A percentile compares a stretch with the other conserved stretches of the same genome.
Conservation (phyloP, 2,329 filamentous ascomycete species). For the Stachybotrys elegans region DNA sequence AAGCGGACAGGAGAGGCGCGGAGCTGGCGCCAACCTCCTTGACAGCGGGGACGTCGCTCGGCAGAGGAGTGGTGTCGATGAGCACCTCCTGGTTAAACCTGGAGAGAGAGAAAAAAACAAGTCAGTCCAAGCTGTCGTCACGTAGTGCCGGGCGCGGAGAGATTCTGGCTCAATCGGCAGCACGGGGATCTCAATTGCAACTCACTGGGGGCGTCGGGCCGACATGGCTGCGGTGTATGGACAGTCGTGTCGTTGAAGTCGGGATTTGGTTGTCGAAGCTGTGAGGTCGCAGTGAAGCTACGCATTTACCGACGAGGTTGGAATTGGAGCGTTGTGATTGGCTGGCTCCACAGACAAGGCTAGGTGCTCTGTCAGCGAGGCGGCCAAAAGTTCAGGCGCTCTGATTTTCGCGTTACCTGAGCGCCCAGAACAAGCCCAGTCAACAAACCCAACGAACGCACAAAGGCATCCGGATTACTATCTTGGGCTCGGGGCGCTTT, state of each 20-base stretch:
- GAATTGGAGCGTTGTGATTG: slow-evolving; percentile 35
- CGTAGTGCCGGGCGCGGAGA: neutral
- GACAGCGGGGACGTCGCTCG: slow-evolving; percentile 85
- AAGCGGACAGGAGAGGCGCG: slow-evolving; percentile 83
- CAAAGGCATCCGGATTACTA: too few relatives aligned
- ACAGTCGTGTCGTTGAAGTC: slow-evolving; percentile 20
- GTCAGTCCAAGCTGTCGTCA: slow-evolving; percentile 13
- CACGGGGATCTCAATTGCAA: slow-evolving; percentile 21
- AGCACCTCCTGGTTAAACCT: slow-evolving; percentile 95
- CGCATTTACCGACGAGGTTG: slow-evolving; percentile 33
- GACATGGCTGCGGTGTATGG: slow-evolving; percentile 31
- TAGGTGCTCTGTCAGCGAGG: slow-evolving; percentile 12
- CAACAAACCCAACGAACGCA: too few relatives aligned
- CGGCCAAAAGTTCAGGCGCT: slow-evolving; percentile 6
- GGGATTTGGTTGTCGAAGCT: slow-evolving; percentile 21
- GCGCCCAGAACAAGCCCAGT: too few relatives aligned
- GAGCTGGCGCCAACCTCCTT: slow-evolving; percentile 91
- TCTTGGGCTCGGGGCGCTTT: too few relatives aligned
- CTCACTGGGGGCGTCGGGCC: slow-evolving; percentile 37
- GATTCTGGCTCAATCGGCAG: too few relatives aligned
- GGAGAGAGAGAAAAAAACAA: slow-evolving; percentile 27
- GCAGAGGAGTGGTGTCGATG: slow-evolving; percentile 93
- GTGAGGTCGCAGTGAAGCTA: slow-evolving; percentile 20
- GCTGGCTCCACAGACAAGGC: slow-evolving; percentile 24
- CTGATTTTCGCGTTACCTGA: slow-evolving; percentile 22